Evolutionary conservation across 2,329 filamentous ascomycete genomes (phyloP), one percentile per base, ranked within the genome.

Genomic region (Colletotrichum melonis): DNA sequence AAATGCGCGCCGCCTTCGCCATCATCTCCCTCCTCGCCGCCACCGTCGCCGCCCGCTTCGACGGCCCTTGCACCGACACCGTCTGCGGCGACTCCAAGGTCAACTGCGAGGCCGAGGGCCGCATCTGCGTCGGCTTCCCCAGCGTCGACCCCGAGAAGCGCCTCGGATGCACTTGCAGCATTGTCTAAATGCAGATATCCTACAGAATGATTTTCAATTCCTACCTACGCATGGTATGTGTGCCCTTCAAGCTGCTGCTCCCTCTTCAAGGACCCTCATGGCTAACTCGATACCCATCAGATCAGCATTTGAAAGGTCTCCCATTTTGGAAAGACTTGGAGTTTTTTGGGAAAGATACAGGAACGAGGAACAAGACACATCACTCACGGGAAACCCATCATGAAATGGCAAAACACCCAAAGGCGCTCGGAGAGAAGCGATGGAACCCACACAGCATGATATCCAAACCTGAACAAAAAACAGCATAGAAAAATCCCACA

Each of bases 51-150:
- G 70, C 66, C 42, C 67, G 60, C 59, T 73, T 73, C 55, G 59
- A 73, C 66, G 70, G 70, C 9, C 59, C 66, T 32, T 73, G 70
- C 55, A 55, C 26, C 19, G 66, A 69, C 46, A 59, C 60, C 30
- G 42, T 28, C 26, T 73, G 70, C 66, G 70, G 54, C 54, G 22
- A 58, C 19, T 19, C 42, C 59, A 59, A 26, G n/a, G 26, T 69
- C 26, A 73, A 73, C 66, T 73, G 70, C 66, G 70, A 69, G 54
- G 22, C 52, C 22, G 32, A 65, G 24, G 70, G 70, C 70, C 59
- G 26, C 66, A 35, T 73, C 70, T 73, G 70, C 46, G 70, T 73
- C 59, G 66, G 66, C n/a, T 73, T 73, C 66, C 66, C 70, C 46
- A 55, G 24, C 55, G 60, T 73, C 38, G 67, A 69, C 46, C 16